These are phyloP conservation scores for Fraxinus velutina DNA, from an alignment of 305 asterid genomes.

Conservation along the genomic window DNA sequence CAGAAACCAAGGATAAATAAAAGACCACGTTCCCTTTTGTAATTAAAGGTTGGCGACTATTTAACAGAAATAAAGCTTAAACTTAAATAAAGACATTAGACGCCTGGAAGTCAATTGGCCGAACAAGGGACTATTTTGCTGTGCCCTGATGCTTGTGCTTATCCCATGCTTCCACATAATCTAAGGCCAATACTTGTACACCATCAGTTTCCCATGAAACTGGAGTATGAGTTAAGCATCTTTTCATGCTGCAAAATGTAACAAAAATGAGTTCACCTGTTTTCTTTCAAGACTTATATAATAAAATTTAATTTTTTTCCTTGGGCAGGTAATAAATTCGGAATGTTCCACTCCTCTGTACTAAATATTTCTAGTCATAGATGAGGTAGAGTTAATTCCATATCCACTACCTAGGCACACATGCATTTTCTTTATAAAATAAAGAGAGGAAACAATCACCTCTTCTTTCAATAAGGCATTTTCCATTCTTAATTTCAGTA, in stretches of 20 bases:
- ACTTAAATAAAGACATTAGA: background rate
- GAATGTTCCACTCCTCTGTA: background rate
- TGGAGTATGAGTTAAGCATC: conserved; percentile 8
- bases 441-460: conserved; percentile 25
- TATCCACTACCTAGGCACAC: background rate
- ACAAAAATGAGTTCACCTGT: background rate
- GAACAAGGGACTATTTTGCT: background rate
- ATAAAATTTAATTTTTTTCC: background rate
- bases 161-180: background rate
- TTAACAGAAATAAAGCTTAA: background rate
- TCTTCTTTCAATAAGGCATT: conserved; percentile 52
- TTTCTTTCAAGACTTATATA: background rate
- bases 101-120: background rate
- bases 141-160: background rate
- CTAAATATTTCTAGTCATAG: background rate
- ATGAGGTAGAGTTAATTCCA: background rate
- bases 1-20: background rate
- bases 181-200: background rate
- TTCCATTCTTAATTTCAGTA: conserved; percentile 46
- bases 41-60: background rate
- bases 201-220: background rate
- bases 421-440: background rate
- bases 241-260: conserved; percentile 38
- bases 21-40: background rate
- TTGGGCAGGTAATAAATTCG: background rate